Evolutionary conservation across 2,329 filamentous ascomycete species (phyloP), one percentile per base, ranked within the genome.

Genomic region (Botrytis galanthina): DNA sequence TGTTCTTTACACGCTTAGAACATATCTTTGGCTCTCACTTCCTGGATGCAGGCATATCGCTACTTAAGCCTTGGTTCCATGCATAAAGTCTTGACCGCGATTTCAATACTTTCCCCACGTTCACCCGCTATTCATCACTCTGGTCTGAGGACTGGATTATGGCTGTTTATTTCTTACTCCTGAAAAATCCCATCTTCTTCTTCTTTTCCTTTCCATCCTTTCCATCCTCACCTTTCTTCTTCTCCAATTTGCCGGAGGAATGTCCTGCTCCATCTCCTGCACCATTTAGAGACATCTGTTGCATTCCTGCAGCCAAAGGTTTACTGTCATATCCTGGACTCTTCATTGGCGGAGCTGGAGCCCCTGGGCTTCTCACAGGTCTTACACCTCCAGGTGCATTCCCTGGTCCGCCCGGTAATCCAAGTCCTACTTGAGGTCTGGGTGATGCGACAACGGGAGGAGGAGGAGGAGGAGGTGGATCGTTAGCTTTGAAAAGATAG

Each of bases 401-500:
- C n/a, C 26, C 22, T 6, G 57, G 59, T n/a, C 66, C 51, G 32
- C 72, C 66, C 7, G 66, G 66, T 44, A 73, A 22, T 18, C 72
- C 72, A 9, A 73, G 54, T 46, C 54, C 66, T 37, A 39, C 26
- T 44, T 54, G 51, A 29, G 64, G 61, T n/a, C 39, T 69, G 3
- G 44, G 54, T 48, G 48, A 79, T 80, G 35, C 57, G 32, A 26
- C 70, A 74, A 82, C 75, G 39, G 78, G 75, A 62, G 84, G 81
- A 71, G 83, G 75, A 62, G 84, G 81, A 71, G 83, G 83, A 26
- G 86, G 86, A 10, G 86, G 86, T 16, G 87, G 87, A 3, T 86
- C 83, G 1, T 91, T 89, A 6, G 90, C 89, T 82, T 97, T 94
- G 78, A 96, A 96, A 16, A 99, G 84, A 83, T 97, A 93, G 9